A percentile compares a stretch with the other conserved stretches of the same genome.
Conservation (phyloP, 495 filamentous ascomycete genomes). For the Beverwykella pulmonaria region DNA sequence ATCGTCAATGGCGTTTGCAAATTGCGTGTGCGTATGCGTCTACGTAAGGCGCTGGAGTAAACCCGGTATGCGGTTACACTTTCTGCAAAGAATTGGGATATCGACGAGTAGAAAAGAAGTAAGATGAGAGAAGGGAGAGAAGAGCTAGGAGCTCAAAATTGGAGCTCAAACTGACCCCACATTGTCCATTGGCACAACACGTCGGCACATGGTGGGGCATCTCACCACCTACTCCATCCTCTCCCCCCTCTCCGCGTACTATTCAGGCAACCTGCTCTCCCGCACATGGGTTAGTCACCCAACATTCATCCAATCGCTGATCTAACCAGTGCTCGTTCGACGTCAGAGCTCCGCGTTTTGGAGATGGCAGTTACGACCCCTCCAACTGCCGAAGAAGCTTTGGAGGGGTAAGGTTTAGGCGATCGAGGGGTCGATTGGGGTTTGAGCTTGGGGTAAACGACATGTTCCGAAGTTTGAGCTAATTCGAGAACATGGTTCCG, state of each 20-base stretch:
- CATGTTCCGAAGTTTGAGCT: background rate
- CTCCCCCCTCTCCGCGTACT: background rate
- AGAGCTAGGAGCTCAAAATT: constrained; percentile 1
- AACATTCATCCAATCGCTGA: constrained; percentile 24
- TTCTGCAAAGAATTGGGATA: background rate
- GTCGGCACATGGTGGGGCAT: constrained; percentile 16
- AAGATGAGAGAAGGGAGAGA: background rate
- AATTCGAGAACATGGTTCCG: background rate
- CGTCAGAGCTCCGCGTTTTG: constrained; percentile 17
- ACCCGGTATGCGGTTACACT: background rate
- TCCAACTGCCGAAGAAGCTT: constrained; percentile 29
- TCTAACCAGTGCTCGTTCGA: constrained; percentile 1
- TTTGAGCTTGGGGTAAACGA: background rate
- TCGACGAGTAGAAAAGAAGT: background rate
- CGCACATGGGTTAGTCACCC: background rate
- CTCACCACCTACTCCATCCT: background rate
- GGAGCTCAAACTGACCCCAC: constrained; percentile 27
- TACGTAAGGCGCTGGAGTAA: constrained; percentile 8
- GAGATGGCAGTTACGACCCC: background rate
- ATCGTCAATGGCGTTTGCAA: background rate
- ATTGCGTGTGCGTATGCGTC: constrained; percentile 12
- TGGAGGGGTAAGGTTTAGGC: constrained; percentile 21
- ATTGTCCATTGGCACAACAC: constrained; percentile 1
- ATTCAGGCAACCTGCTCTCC: background rate
- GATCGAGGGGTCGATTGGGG: constrained; percentile 5